Percentiles rank a stretch among this genome's conserved stretches.
These are phyloP conservation scores for Paulownia fortunei DNA, from an alignment of 257 asterid genomes.

Conservation along the genomic window DNA sequence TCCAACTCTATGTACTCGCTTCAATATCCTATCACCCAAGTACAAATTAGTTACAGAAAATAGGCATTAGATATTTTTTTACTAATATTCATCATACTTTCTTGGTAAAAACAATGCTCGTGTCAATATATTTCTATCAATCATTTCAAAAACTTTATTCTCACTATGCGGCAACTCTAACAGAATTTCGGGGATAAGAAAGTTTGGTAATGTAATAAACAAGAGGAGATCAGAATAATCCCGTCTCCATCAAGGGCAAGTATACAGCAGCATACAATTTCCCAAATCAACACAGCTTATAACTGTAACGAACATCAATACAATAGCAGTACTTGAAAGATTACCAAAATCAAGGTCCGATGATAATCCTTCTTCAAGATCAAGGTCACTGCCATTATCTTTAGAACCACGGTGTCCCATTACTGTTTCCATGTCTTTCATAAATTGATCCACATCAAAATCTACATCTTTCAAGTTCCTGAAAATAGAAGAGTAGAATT, in stretches of 20 bases:
- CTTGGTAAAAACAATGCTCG: background rate
- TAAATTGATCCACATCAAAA: conserved; percentile 81
- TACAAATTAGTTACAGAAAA: background rate
- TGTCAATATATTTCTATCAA: conserved; percentile 11
- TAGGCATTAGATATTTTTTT: background rate
- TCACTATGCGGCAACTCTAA: background rate
- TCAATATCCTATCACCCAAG: background rate
- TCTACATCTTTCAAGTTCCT: conserved; percentile 68
- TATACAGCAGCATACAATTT: background rate
- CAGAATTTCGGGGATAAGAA: conserved; percentile 3
- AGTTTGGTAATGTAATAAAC: background rate
- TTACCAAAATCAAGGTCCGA: conserved; percentile 89
- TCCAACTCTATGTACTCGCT: background rate
- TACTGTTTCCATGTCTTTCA: conserved; percentile 82
- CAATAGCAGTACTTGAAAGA: conserved; percentile 8
- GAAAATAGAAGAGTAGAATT: conserved; percentile 23
- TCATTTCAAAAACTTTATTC: conserved; percentile 6
- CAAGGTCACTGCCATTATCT: conserved; percentile 53
- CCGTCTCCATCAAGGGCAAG: conserved; percentile 1
- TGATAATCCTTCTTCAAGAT: conserved; percentile 65
- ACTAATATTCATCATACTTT: background rate
- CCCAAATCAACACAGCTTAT: conserved; percentile 5
- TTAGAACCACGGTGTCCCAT: conserved; percentile 56
- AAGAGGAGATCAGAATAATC: background rate
- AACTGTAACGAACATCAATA: conserved; percentile 16